Evolutionary conservation across 441 rosid genomes (phyloP).

Genomic region (Omphalea diandra): DNA sequence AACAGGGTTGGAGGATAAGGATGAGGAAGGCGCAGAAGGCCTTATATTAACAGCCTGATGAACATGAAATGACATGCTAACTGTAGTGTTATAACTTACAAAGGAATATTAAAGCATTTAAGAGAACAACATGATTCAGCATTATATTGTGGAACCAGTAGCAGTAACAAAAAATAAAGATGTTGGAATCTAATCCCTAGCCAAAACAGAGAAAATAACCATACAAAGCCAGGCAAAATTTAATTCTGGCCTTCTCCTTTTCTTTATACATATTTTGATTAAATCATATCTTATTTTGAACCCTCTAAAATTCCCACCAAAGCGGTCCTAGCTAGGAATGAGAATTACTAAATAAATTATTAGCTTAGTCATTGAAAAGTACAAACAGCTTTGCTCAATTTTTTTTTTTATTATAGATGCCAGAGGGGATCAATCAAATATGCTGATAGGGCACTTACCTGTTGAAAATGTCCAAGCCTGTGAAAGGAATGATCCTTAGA

Average conservation of each 20-base stretch:
- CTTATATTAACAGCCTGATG: constrained; percentile 60
- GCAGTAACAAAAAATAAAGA: neutral
- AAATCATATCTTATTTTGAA: neutral
- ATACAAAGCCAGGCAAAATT: neutral
- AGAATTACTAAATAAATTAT: neutral
- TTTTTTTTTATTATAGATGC: neutral
- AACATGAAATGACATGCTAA: constrained; percentile 21
- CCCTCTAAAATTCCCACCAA: neutral
- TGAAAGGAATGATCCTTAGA: constrained; percentile 62
- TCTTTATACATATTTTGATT: neutral
- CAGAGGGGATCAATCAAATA: constrained; percentile 6
- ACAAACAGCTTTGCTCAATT: neutral
- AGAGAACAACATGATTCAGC: constrained; percentile 10
- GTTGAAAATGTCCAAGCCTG: constrained; percentile 67
- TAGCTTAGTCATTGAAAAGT: neutral
- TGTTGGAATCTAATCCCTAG: neutral
- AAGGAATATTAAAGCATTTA: constrained; percentile 15
- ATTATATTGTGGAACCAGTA: constrained; percentile 5
- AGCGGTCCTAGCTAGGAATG: neutral
- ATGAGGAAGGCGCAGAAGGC: constrained; percentile 47
- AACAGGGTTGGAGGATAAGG: constrained; percentile 51
- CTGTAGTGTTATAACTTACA: too few species aligned
- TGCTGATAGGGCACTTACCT: constrained; percentile 42
- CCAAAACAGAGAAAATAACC: neutral
- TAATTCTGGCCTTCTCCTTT: neutral